phyloP scores from a whole-genome alignment of 2,329 filamentous ascomycete species.

The Myriangium duriaei region DNA sequence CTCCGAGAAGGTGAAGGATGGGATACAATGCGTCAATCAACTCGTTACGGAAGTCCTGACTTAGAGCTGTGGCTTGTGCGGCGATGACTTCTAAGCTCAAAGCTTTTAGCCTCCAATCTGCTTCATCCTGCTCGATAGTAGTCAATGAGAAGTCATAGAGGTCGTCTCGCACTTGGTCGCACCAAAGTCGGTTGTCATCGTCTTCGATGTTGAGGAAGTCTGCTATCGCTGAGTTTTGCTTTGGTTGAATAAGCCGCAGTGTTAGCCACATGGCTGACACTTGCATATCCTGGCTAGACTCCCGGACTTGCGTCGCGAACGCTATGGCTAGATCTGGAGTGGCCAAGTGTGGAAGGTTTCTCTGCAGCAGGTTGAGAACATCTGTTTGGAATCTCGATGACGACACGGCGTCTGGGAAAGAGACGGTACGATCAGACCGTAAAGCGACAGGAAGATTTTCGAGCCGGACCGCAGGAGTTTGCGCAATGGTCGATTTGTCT shows the following conservation, averaged over 20 bases:
- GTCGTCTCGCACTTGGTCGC: conserved; percentile 38
- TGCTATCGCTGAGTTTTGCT: conserved; percentile 46
- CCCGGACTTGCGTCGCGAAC: conserved; percentile 13
- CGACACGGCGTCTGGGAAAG: conserved; percentile 31
- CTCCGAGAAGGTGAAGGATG: conserved; percentile 76
- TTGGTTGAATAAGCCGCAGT: conserved; percentile 32
- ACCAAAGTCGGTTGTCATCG: conserved; percentile 10
- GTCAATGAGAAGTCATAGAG: conserved; percentile 57
- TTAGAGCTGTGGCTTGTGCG: conserved; percentile 56
- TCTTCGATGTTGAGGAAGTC: conserved; percentile 38
- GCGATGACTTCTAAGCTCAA: conserved; percentile 72
- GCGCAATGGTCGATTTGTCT: conserved; percentile 1
- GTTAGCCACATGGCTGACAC: conserved; percentile 71
- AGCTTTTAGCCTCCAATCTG: conserved; percentile 62
- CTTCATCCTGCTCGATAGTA: conserved; percentile 37
- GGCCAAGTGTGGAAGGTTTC: background rate
- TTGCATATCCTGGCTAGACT: conserved; percentile 45
- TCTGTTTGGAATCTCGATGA: background rate
- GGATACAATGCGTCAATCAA: conserved; percentile 87
- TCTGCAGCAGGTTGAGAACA: background rate
- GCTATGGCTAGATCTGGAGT: conserved; percentile 1
- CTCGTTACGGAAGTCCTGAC: conserved; percentile 62
- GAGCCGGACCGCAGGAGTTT: conserved; percentile 1
- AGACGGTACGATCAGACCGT: conserved; percentile 14
- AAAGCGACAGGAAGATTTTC: conserved; percentile 3